Base-by-base conservation (phyloP, 768 basidiomycete species). In the Suillus americanus region DNA sequence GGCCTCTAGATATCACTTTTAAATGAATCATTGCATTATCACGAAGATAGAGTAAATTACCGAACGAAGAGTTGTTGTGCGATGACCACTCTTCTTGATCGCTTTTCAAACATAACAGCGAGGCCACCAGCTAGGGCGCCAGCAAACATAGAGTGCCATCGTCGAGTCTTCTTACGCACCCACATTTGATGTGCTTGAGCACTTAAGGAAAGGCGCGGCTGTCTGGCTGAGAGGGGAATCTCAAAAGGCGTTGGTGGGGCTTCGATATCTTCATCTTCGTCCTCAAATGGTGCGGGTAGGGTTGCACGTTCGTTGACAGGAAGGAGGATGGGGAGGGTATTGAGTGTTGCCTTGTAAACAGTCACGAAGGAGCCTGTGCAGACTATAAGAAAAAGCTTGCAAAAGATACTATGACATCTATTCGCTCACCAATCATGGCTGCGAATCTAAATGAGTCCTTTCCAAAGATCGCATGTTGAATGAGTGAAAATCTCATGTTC, bases 31-130 rank as follows among this genome's bases (percentile, higher is more conserved):
- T 43, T 18, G 37, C 30, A 28, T 14, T 6, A 37, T 38, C 35
- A 20, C n/a, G 3, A 37, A 20, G 6, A 45, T 7, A 60, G 45
- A 28, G 23, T n/a, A 28, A 62, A 30, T 65, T 30, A 79, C 93
- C 94, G 86, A 60, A 97, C 94, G 77, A 97, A 93, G 69, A 95
- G 73, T 75, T 96, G 95, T 70, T 96, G 94, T 0, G 90, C 90
- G 66, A 95, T 90, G 20, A 85, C 83, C 18, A 81, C 77, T 63
- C 92, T 80, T 41, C 91, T 75, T 3, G 82, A 82, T 66, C 79
- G 81, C 73, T 86, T 92, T 79, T 95, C 94, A 73, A 89, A 93
- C 72, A 89, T 80, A 50, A 97, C 86, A 2, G 89, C 88, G 3
- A 90, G 64, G 2, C 85, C 87, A 16, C 92, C 92, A 0, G 91